phyloP scores from a whole-genome alignment of 139 green algal genomes.

The Chlamydomonas sp. region DNA sequence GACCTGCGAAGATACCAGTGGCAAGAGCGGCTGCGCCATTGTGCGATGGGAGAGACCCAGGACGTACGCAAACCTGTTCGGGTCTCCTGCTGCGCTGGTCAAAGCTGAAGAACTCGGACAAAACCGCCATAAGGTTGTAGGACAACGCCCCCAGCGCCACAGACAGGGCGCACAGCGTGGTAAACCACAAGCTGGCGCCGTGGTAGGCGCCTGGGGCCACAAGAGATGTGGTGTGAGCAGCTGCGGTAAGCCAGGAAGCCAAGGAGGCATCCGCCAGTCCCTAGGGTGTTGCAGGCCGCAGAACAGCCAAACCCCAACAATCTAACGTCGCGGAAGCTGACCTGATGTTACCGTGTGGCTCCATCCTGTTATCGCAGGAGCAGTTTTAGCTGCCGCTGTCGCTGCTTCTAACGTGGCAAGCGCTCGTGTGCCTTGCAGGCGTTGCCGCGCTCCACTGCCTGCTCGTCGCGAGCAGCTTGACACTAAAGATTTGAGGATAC shows the following conservation, averaged over 20 bases:
- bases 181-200: conserved; percentile 40
- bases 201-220: conserved; percentile 4
- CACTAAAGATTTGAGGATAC: too few species aligned
- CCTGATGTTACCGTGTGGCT: conserved; percentile 12
- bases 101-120: conserved; percentile 46
- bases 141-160: conserved; percentile 57
- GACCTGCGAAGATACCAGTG: background rate
- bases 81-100: conserved; percentile 1
- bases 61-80: conserved; percentile 1
- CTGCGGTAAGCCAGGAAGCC: too few species aligned
- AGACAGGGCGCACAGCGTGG: conserved; percentile 61
- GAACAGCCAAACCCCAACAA: background rate
- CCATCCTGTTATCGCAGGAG: background rate
- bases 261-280: too few species aligned
- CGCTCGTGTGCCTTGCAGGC: too few species aligned
- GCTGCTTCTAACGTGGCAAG: too few species aligned
- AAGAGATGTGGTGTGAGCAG: too few species aligned
- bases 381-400: too few species aligned
- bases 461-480: too few species aligned
- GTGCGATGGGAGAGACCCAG: background rate
- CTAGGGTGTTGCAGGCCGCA: background rate
- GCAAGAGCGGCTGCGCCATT: background rate
- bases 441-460: too few species aligned
- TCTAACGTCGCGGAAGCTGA: background rate
- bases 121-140: conserved; percentile 57